Percentiles rank a stretch among this genome's conserved stretches.
Conservation (phyloP, 768 basidiomycete genomes). For the Rubroboletus pulcherrimus region DNA sequence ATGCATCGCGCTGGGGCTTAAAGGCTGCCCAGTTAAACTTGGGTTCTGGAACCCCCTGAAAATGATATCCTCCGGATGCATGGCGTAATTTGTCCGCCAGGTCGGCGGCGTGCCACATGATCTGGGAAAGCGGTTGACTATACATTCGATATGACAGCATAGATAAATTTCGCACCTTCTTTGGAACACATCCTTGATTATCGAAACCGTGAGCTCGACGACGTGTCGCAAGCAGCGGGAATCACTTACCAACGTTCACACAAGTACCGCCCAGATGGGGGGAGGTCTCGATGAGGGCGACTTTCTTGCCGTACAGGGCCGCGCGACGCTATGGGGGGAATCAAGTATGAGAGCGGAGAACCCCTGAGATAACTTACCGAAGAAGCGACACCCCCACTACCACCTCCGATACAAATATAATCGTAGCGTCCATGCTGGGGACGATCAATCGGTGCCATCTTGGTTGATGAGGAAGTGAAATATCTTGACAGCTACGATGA, state of each 20-base stretch:
- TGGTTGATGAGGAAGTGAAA: conserved; percentile 37
- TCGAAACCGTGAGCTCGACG: conserved; percentile 2
- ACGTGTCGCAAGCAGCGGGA: background rate
- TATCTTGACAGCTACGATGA: conserved; percentile 44
- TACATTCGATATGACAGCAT: background rate
- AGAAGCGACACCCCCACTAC: conserved; percentile 88
- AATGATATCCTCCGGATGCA: conserved; percentile 70
- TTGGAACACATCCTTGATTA: conserved; percentile 85
- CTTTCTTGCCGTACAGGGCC: conserved; percentile 87
- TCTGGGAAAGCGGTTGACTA: conserved; percentile 39
- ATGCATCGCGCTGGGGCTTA: conserved; percentile 94
- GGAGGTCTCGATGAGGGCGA: conserved; percentile 80
- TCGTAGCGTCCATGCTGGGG: conserved; percentile 71
- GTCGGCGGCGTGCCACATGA: conserved; percentile 98
- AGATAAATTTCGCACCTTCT: conserved; percentile 57
- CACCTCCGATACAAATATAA: conserved; percentile 86
- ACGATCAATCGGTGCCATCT: conserved; percentile 70
- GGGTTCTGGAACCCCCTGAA: conserved; percentile 53
- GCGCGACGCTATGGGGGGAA: conserved; percentile 69
- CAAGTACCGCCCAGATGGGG: conserved; percentile 88
- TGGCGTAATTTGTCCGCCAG: conserved; percentile 79
- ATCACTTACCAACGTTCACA: conserved; percentile 86
- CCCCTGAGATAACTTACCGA: conserved; percentile 52
- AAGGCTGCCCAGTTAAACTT: conserved; percentile 88
- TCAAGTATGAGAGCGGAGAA: background rate